phyloP scores from a whole-genome alignment of 2,329 filamentous ascomycete species.

The Dactylellina cionopaga region DNA sequence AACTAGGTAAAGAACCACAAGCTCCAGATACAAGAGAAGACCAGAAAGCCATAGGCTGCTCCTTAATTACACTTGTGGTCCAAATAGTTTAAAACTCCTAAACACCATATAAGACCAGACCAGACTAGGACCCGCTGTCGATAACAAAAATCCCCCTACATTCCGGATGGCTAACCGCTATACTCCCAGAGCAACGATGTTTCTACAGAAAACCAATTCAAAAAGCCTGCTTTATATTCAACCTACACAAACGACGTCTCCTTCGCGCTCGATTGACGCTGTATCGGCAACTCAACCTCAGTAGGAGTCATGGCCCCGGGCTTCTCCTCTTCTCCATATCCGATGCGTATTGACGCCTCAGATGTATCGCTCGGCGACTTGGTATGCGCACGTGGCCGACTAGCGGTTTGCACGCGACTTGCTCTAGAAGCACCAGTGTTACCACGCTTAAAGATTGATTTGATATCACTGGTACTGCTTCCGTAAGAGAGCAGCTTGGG shows the following conservation, averaged over 20 bases:
- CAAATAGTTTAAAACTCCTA: too few relatives aligned
- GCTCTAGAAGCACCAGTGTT: background rate
- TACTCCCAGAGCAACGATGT: too few relatives aligned
- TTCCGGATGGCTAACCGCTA: too few relatives aligned
- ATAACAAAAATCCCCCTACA: too few relatives aligned
- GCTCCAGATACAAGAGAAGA: too few relatives aligned
- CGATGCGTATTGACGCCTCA: conserved; percentile 11
- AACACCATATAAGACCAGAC: too few relatives aligned
- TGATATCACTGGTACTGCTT: conserved; percentile 9
- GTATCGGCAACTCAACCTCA: conserved; percentile 29
- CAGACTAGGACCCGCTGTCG: too few relatives aligned
- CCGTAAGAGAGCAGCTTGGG: conserved; percentile 31
- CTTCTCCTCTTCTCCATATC: conserved; percentile 21
- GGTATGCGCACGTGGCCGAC: background rate
- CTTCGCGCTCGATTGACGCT: background rate
- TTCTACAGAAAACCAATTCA: too few relatives aligned
- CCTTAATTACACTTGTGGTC: too few relatives aligned
- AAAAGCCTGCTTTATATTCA: background rate
- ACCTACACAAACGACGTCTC: conserved; percentile 11
- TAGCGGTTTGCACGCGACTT: background rate
- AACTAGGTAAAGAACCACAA: too few relatives aligned
- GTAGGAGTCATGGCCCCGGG: background rate
- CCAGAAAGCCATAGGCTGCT: too few relatives aligned
- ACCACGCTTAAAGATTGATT: conserved; percentile 13
- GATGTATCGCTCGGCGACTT: conserved; percentile 1